phyloP scores from a whole-genome alignment of 352 stramenopile species.

The Pythium vanterpoolii region DNA sequence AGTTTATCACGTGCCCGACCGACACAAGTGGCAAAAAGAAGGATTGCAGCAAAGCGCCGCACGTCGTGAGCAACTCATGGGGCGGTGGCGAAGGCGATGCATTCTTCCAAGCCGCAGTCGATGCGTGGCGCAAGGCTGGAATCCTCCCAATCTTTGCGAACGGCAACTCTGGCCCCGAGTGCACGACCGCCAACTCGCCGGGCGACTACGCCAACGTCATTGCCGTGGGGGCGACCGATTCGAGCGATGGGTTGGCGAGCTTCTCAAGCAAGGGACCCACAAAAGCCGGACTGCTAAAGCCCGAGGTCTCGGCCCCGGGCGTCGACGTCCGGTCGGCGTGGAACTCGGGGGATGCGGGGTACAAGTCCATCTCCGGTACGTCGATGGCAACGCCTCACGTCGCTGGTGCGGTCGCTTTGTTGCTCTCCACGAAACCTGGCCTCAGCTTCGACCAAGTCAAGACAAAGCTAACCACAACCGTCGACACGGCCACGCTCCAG shows the following conservation, averaged over 20 bases:
- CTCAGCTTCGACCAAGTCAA: constrained; percentile 13
- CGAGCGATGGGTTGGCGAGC: background rate
- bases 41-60: constrained; percentile 2
- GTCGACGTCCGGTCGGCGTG: constrained; percentile 4
- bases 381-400: constrained; percentile 27
- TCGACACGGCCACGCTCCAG: no score
- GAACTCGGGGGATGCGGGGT: constrained; percentile 6
- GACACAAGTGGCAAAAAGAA: background rate
- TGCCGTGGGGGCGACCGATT: constrained; percentile 9
- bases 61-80: constrained; percentile 25
- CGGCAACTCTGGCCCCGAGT: constrained; percentile 13
- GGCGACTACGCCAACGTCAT: constrained; percentile 24
- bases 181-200: constrained; percentile 2
- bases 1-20: constrained; percentile 23
- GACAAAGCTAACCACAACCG: no score
- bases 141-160: constrained; percentile 24
- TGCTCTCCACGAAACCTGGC: background rate
- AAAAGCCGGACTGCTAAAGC: background rate
- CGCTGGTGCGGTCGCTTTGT: constrained; percentile 23
- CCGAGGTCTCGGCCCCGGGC: background rate
- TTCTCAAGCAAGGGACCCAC: constrained; percentile 2
- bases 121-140: constrained; percentile 14
- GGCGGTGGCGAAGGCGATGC: constrained; percentile 2
- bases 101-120: constrained; percentile 7
- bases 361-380: constrained; percentile 17